Evolutionary conservation across 345 rosid species (phyloP).

Genomic region (Populus davidiana): DNA sequence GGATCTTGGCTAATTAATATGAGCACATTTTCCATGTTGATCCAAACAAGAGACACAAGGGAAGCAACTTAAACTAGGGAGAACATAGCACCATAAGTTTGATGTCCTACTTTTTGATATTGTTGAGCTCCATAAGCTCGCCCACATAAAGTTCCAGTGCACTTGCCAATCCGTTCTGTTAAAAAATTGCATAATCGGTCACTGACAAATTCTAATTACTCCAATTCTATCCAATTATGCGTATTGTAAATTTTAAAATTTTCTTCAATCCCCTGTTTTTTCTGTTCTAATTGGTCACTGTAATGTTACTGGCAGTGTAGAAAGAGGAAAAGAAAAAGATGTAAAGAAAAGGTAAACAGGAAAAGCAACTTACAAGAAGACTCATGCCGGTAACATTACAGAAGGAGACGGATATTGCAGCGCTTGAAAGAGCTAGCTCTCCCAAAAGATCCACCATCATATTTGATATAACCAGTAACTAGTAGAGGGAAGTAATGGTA

Average conservation of each 20-base stretch:
- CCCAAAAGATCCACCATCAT: slow-evolving; percentile 23
- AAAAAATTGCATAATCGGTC: not conserved
- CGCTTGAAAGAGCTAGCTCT: slow-evolving; percentile 12
- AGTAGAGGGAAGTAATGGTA: not conserved
- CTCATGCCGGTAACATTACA: slow-evolving; percentile 17
- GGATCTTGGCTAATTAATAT: slow-evolving; percentile 15
- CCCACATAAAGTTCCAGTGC: slow-evolving; percentile 19
- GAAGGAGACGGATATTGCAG: slow-evolving; percentile 18
- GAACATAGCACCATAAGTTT: slow-evolving; percentile 11
- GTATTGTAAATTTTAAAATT: too few species aligned
- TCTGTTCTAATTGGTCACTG: too few species aligned
- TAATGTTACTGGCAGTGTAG: too few species aligned
- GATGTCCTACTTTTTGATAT: slow-evolving; percentile 9
- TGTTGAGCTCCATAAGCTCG: slow-evolving; percentile 26
- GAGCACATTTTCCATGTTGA: slow-evolving; percentile 13
- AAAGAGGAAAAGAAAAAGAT: too few species aligned
- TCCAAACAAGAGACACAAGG: slow-evolving; percentile 5
- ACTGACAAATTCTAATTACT: too few species aligned
- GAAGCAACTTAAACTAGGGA: slow-evolving; percentile 1
- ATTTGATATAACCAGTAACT: slow-evolving; percentile 3
- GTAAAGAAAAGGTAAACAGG: not conserved
- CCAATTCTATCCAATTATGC: too few species aligned
- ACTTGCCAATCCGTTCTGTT: slow-evolving; percentile 19
- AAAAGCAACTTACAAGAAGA: slow-evolving; percentile 8
- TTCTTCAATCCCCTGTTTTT: too few species aligned